phyloP scores from a whole-genome alignment of 139 green algal genomes.

The Chlamydomonas schloesseri region DNA sequence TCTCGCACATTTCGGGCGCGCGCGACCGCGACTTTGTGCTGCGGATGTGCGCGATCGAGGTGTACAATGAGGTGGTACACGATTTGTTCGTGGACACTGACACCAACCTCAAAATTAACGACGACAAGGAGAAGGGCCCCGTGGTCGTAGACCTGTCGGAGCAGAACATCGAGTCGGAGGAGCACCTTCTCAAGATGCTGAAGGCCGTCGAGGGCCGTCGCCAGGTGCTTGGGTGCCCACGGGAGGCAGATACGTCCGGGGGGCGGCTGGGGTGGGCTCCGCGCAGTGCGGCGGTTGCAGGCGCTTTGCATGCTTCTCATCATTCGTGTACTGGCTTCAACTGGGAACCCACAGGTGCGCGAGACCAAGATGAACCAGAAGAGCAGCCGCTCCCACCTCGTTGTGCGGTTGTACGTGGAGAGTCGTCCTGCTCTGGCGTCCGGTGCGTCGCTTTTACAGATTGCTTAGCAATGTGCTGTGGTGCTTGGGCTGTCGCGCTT shows the following conservation, averaged over 20 bases:
- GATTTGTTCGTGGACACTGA: slow-evolving; percentile 61
- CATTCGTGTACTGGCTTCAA: too few species aligned
- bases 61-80: slow-evolving; percentile 79
- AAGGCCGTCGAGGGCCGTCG: slow-evolving; percentile 56
- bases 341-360: slow-evolving; percentile 79
- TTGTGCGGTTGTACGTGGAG: slow-evolving; percentile 79
- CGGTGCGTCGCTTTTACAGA: background rate
- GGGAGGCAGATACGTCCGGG: background rate
- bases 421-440: slow-evolving; percentile 42
- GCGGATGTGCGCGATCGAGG: slow-evolving; percentile 68
- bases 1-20: slow-evolving; percentile 47
- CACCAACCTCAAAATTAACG: slow-evolving; percentile 56
- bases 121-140: slow-evolving; percentile 62
- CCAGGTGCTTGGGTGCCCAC: slow-evolving; percentile 45
- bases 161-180: slow-evolving; percentile 53
- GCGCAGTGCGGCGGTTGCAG: too few species aligned
- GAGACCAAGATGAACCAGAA: slow-evolving; percentile 96
- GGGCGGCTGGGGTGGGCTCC: background rate
- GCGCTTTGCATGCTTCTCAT: too few species aligned
- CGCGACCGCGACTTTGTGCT: slow-evolving; percentile 60
- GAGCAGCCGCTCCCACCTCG: slow-evolving; percentile 87
- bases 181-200: slow-evolving; percentile 68
- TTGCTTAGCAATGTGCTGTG: too few species aligned
- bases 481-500: too few species aligned
- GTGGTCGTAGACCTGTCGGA: slow-evolving; percentile 67